These are phyloP conservation scores for Plasmodium blacklocki DNA, from an alignment of 169 alveolate species.

Conservation along the genomic window DNA sequence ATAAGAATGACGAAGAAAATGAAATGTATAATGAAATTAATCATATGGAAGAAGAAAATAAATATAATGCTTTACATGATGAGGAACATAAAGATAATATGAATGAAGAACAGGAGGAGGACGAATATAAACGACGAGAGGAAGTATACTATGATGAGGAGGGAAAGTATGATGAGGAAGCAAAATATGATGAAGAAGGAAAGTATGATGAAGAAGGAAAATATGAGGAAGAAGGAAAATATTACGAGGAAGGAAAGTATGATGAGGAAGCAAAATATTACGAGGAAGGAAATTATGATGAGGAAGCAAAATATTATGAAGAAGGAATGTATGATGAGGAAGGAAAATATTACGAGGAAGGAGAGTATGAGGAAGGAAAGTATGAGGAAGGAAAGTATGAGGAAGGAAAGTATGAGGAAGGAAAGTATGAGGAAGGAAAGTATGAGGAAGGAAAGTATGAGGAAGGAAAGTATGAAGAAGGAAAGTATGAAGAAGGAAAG, in stretches of 20 bases:
- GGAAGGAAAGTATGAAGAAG: background rate
- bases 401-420: background rate
- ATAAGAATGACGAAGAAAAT: too few species aligned
- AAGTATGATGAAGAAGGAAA: background rate
- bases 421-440: background rate
- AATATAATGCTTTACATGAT: too few species aligned
- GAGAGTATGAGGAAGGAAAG: background rate
- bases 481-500: background rate
- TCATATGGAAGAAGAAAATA: too few species aligned
- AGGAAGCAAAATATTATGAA: background rate
- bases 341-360: background rate
- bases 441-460: conserved; percentile 1
- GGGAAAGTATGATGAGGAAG: background rate
- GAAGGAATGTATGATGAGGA: background rate
- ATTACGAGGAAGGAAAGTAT: background rate
- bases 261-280: background rate
- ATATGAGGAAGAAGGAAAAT: background rate
- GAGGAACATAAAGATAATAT: background rate
- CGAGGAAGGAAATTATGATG: background rate
- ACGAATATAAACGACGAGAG: background rate
- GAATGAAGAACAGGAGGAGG: background rate
- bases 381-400: background rate
- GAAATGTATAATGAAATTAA: too few species aligned
- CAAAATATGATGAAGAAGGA: background rate
- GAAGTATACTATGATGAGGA: background rate